Base-by-base conservation (phyloP, 306 rosid species). In the Vigna nakashimae region DNA sequence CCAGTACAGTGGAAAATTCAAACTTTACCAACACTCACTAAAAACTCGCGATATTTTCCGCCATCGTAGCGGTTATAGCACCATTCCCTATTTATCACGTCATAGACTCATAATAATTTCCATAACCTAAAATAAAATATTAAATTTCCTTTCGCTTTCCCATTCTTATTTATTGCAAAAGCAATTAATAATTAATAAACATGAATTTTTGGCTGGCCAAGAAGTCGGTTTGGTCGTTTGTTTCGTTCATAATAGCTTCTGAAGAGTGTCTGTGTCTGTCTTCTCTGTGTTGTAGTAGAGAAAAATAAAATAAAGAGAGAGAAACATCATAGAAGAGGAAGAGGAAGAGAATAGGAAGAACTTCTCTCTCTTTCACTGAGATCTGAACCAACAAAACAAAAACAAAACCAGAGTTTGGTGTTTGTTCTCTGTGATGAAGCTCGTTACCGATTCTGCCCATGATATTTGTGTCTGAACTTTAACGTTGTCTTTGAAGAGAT, bases 281-380 rank as follows among this genome's bases (percentile, higher is more conserved):
- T 0, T 57, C 13, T 46, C 13, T 46, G 51, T 49, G 53, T 49
- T 49, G 53, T 49, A 15, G n/a, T 49, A 13, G 53, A 13, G 53
- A 53, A 1, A 18, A 69, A 73, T 55, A 4, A 38, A 7, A 13
- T 17, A 53, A 0, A 16, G 82, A 69, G 66, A 60, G 51, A 59
- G n/a, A 28, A 20, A 34, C 6, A 53, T 1, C 13, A 9, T 4
- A 15, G 17, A 15, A 51, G 56, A 50, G 17, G 56, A n/a, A 50
- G 56, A 50, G 16, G 42, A 22, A 20, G 22, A 15, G 17, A 15
- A 51, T 22, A 50, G 17, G 56, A n/a, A 9, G 36, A 42, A 42
- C 17, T 34, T 57, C 16, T 5, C 10, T 80, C 48, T 20, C 48
- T 53, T 79, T 28, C 42, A 38, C 66, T 74, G 74, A 87, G 86